These are phyloP conservation scores for Cercospora zeae-maydis DNA, from an alignment of 2,329 filamentous ascomycete genomes.

Conservation along the genomic window DNA sequence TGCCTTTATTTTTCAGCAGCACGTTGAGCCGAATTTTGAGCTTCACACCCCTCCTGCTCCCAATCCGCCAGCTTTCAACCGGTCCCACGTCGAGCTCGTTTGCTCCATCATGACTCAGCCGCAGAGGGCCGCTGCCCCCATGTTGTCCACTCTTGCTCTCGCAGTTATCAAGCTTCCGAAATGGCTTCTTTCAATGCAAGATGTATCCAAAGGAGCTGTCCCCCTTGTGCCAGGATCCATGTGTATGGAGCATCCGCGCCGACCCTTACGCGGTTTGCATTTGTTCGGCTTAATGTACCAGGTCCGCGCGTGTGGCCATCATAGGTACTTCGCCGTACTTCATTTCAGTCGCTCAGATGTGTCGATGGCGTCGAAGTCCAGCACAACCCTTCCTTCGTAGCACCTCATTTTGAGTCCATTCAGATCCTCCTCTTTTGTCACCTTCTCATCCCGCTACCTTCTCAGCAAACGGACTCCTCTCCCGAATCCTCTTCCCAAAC, in stretches of 20 bases:
- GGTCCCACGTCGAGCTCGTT: background rate
- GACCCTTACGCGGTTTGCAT: too few relatives aligned
- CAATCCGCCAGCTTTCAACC: background rate
- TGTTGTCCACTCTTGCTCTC: background rate
- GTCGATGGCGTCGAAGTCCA: too few relatives aligned
- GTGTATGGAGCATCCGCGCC: too few relatives aligned
- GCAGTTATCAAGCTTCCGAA: background rate
- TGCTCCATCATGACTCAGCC: background rate
- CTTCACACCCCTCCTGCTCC: background rate
- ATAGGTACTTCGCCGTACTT: too few relatives aligned
- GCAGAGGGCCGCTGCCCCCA: background rate
- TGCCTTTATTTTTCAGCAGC: too few relatives aligned
- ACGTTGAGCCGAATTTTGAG: background rate
- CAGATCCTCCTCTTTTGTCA: background rate
- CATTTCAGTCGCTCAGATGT: too few relatives aligned
- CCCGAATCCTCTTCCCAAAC: constrained; percentile 12
- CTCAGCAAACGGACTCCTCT: constrained; percentile 1
- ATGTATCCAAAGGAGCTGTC: too few relatives aligned
- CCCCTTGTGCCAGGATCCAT: too few relatives aligned
- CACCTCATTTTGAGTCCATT: too few relatives aligned
- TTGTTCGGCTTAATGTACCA: too few relatives aligned
- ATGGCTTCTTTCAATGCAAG: background rate
- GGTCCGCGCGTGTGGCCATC: too few relatives aligned
- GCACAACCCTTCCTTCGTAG: too few relatives aligned
- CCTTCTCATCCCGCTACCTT: background rate